Base-by-base conservation (phyloP, 1,284 basidiomycete genomes). In the Anthracocystis panici-leucophaei region DNA sequence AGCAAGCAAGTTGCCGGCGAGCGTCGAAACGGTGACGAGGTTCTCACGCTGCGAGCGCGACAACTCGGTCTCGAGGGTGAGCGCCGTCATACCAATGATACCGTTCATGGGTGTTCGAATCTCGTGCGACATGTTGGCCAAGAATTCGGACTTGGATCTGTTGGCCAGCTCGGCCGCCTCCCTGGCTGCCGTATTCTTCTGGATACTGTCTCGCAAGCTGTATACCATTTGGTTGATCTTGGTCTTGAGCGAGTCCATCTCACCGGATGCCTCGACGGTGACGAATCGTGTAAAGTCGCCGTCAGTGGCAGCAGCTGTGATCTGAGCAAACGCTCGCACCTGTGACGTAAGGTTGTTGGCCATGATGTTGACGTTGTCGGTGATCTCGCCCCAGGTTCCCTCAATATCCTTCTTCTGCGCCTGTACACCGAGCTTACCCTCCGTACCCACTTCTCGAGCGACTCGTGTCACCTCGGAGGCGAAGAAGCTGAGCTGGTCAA, bases 161-260 rank as follows among this genome's bases (percentile, higher is more conserved):
- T 99, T 99, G 20, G 87, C 87, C 84, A 97, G 86, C 87, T 99
- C 97, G 59, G 97, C 97, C 0, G 96, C 95, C 86, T 98, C 96
- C 86, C 96, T 91, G 8, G 97, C 97, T 35, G 93, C 93, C 2
- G 95, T 99, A 85, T 99, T 99, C 91, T 96, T 97, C 89, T 99
- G 97, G 70, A 99, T 97, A 78, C 91, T 92, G 86, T 99, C 96
- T 55, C 97, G 90, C 85, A 99, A 89, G 85, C 96, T 96, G 88
- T 95, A 97, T 67, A 99, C 94, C 96, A 98, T 98, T 86, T 97
- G 94, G 85, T 97, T 96, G 88, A 97, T 97, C 88, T 98, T 97
- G 6, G 94, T 98, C 89, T 99, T 99, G 87, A 99, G 90, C 69
- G 93, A 95, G 87, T 99, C 96, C 97, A 99, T 98, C 87, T 99